phyloP scores from a whole-genome alignment of 2,329 filamentous ascomycete species.

The Epichloe sylvatica region DNA sequence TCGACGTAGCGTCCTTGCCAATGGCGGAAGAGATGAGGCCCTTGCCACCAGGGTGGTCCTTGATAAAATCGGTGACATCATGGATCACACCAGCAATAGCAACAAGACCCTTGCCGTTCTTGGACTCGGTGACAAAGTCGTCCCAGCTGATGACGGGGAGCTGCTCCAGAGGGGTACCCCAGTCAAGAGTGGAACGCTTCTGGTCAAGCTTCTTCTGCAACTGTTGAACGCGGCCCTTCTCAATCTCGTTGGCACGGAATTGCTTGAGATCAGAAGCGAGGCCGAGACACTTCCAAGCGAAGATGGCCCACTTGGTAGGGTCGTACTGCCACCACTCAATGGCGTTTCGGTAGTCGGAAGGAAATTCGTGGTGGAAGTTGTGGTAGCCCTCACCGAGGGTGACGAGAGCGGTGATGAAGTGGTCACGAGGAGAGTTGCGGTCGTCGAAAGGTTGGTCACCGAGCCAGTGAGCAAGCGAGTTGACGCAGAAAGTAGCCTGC shows the following conservation, averaged over 20 bases:
- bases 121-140: conserved; percentile 64
- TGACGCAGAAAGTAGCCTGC: conserved; percentile 88
- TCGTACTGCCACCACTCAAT: conserved; percentile 88
- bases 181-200: conserved; percentile 69
- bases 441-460: conserved; percentile 88
- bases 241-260: conserved; percentile 83
- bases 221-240: conserved; percentile 82
- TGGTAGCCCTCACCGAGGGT: conserved; percentile 84
- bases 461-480: conserved; percentile 81
- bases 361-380: conserved; percentile 94
- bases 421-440: conserved; percentile 80
- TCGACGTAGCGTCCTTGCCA: conserved; percentile 77
- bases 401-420: conserved; percentile 71
- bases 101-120: conserved; percentile 61
- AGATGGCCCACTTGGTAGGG: conserved; percentile 83
- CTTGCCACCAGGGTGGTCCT: conserved; percentile 81
- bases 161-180: conserved; percentile 74
- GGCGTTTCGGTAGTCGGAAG: conserved; percentile 83
- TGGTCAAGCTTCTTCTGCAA: conserved; percentile 86
- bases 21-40: conserved; percentile 70
- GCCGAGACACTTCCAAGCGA: conserved; percentile 69
- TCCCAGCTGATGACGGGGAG: conserved; percentile 79
- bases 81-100: conserved; percentile 76
- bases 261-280: conserved; percentile 80
- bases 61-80: conserved; percentile 72